Conservation (phyloP, 148 eudicot genomes). For the Silene uniflora region DNA sequence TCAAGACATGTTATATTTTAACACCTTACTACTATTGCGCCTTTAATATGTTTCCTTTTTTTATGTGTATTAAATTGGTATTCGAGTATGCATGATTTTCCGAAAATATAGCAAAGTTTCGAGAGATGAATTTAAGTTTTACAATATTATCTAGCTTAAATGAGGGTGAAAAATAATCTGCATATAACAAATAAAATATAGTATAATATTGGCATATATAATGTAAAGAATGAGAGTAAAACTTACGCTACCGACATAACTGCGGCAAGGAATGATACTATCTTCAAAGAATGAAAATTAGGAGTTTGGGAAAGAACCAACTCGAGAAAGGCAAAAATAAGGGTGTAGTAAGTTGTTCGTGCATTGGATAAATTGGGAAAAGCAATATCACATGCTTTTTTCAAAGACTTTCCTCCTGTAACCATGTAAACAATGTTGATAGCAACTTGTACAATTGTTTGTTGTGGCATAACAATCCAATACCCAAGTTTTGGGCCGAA, state of each 20-base stretch:
- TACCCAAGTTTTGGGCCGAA: conserved; percentile 12
- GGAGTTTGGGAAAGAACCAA: conserved; percentile 9
- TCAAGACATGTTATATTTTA: too few relatives aligned
- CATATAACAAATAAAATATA: too few relatives aligned
- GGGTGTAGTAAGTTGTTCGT: not conserved
- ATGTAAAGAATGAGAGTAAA: not conserved
- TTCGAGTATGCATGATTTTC: too few relatives aligned
- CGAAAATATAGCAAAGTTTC: too few relatives aligned
- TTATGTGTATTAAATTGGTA: too few relatives aligned
- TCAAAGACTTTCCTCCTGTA: conserved; percentile 6
- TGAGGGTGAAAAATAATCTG: too few relatives aligned
- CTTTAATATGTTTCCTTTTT: too few relatives aligned
- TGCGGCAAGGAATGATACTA: conserved; percentile 5
- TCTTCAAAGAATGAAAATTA: conserved; percentile 2
- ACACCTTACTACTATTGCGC: too few relatives aligned
- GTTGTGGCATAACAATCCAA: conserved; percentile 18
- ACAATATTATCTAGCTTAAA: too few relatives aligned
- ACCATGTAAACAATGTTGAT: conserved; percentile 18
- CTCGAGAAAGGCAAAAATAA: not conserved
- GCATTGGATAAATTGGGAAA: not conserved
- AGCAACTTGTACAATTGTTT: conserved; percentile 15
- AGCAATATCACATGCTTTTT: not conserved
- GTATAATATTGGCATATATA: too few relatives aligned
- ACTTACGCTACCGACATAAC: conserved; percentile 9
- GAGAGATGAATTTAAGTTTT: too few relatives aligned